Evolutionary conservation across 345 rosid species (phyloP).

Genomic region (Dipteronia sinensis): DNA sequence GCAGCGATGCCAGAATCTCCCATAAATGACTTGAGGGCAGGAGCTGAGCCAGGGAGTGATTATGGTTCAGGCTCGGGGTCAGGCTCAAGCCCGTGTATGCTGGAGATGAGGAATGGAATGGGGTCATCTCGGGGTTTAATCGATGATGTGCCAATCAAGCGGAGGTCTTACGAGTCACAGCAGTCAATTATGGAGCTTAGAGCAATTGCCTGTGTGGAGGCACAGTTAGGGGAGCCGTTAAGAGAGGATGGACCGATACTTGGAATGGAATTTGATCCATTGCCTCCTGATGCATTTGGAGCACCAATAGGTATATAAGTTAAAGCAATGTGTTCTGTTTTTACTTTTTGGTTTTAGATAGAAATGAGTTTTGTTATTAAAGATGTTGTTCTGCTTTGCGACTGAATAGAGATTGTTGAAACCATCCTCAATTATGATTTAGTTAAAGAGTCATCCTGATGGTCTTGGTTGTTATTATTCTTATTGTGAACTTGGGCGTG

Average conservation of each 20-base stretch:
- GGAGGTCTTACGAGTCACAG: slow-evolving; percentile 64
- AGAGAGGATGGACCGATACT: slow-evolving; percentile 97
- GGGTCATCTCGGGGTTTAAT: slow-evolving; percentile 45
- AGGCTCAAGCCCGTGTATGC: slow-evolving; percentile 67
- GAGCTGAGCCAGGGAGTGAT: slow-evolving; percentile 56
- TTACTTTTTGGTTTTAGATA: not conserved
- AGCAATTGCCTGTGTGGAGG: slow-evolving; percentile 91
- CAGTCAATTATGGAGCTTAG: slow-evolving; percentile 79
- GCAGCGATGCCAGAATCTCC: slow-evolving; percentile 43
- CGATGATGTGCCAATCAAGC: slow-evolving; percentile 47
- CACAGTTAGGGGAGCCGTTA: slow-evolving; percentile 91
- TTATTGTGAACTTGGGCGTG: not conserved
- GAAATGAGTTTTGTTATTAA: not conserved
- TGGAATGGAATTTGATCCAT: slow-evolving; percentile 94
- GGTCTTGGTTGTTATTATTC: not conserved
- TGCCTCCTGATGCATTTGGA: slow-evolving; percentile 98
- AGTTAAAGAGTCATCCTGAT: slow-evolving; percentile 4
- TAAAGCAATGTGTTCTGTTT: not conserved
- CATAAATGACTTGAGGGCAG: slow-evolving; percentile 39
- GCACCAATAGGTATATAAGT: slow-evolving; percentile 67
- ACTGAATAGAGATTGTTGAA: not conserved
- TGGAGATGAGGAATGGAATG: slow-evolving; percentile 48
- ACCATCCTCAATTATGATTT: not conserved
- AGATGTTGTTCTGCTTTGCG: not conserved
- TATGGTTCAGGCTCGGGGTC: slow-evolving; percentile 74